These are phyloP conservation scores for Penicillium carneum DNA, from an alignment of 2,329 filamentous ascomycete genomes.

Conservation along the genomic window DNA sequence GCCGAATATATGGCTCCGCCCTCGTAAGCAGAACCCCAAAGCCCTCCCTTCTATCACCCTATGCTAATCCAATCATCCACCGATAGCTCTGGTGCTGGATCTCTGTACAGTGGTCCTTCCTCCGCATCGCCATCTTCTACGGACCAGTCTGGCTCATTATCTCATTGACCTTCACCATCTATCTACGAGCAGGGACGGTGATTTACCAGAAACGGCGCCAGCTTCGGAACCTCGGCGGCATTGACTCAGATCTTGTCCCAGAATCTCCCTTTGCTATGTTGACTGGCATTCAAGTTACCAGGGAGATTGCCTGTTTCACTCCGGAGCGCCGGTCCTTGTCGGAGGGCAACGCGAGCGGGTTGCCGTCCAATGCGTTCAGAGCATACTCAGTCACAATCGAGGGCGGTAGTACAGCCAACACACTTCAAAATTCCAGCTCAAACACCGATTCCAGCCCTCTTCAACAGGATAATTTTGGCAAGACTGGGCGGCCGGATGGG, in stretches of 20 bases:
- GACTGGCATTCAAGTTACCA: constrained; percentile 70
- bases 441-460: constrained; percentile 3
- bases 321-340: constrained; percentile 22
- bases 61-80: not conserved
- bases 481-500: constrained; percentile 2
- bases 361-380: constrained; percentile 21
- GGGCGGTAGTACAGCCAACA: constrained; percentile 25
- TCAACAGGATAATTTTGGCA: constrained; percentile 8
- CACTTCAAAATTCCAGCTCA: not conserved
- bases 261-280: constrained; percentile 58
- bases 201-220: constrained; percentile 66
- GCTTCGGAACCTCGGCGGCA: constrained; percentile 62
- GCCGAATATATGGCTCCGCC: constrained; percentile 75
- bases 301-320: constrained; percentile 52
- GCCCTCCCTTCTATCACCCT: not conserved
- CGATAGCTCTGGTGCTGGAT: constrained; percentile 85
- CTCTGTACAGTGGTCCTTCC: constrained; percentile 68
- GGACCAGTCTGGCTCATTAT: constrained; percentile 55
- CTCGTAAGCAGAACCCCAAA: constrained; percentile 53
- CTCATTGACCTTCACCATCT: constrained; percentile 50
- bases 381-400: constrained; percentile 47
- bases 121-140: constrained; percentile 78
- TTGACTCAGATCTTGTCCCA: constrained; percentile 55
- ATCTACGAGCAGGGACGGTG: constrained; percentile 50
- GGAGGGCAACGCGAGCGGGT: constrained; percentile 10